Evolutionary conservation across 208 protist species (phyloP).

Genomic region (Acanthamoeba castellanii): DNA sequence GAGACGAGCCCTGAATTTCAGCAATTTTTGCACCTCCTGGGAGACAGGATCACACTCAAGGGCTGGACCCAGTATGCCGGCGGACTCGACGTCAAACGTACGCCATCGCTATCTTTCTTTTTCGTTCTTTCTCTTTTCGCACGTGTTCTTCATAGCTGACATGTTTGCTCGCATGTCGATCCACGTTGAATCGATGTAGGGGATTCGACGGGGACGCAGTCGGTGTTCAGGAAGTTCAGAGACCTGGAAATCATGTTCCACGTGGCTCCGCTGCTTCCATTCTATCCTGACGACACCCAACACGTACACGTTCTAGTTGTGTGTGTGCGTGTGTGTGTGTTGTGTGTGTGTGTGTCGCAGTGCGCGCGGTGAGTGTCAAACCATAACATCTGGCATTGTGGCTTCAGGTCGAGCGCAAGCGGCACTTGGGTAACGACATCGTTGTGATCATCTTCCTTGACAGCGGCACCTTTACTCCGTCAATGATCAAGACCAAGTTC

Average conservation of each 20-base stretch:
- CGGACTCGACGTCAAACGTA: constrained; percentile 78
- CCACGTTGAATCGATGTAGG: not conserved
- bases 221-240: constrained; percentile 54
- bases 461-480: constrained; percentile 62
- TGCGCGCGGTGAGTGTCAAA: no score
- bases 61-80: constrained; percentile 73
- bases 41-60: constrained; percentile 69
- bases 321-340: no score
- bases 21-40: constrained; percentile 75
- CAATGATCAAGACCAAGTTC: constrained; percentile 73
- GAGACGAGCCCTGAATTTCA: constrained; percentile 65
- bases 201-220: constrained; percentile 70
- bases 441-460: constrained; percentile 73
- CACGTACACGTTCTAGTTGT: constrained; percentile 4
- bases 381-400: no score
- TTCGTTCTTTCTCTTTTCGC: not conserved
- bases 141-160: not conserved
- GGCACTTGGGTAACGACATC: constrained; percentile 75
- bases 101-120: not conserved
- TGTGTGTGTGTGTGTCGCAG: no score
- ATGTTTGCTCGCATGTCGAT: not conserved
- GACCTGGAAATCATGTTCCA: constrained; percentile 76
- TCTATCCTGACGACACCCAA: constrained; percentile 56
- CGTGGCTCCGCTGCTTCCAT: constrained; percentile 67
- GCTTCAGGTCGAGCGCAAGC: constrained; percentile 55